These are phyloP conservation scores for Blastobotrys raffinosifermentans DNA, from an alignment of 1,139 yeast species.

Conservation along the genomic window DNA sequence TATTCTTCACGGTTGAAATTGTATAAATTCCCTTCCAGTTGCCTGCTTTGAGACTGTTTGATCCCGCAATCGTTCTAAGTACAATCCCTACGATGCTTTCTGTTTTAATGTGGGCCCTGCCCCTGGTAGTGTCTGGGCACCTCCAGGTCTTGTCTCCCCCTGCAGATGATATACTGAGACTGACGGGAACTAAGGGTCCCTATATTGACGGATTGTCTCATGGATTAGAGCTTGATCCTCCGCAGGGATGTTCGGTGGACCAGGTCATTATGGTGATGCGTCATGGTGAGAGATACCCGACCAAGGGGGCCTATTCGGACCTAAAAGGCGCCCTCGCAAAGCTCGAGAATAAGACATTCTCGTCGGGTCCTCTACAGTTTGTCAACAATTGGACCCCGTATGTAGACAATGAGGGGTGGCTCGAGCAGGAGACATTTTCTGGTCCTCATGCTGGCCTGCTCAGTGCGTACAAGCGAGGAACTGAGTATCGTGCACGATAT, in stretches of 20 bases:
- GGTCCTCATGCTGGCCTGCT: conserved; percentile 36
- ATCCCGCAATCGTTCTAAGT: too few species aligned
- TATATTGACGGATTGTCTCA: conserved; percentile 2
- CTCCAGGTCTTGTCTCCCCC: too few species aligned
- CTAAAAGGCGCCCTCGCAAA: conserved; percentile 19
- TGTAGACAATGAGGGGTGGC: conserved; percentile 25
- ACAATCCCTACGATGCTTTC: too few species aligned
- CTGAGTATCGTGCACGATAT: conserved; percentile 32
- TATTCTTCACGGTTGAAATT: too few species aligned
- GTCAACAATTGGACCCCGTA: conserved; percentile 35
- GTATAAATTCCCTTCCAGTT: too few species aligned
- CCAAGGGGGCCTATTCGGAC: too few species aligned
- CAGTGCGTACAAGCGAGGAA: conserved; percentile 29
- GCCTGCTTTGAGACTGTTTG: too few species aligned
- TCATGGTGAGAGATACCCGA: conserved; percentile 75
- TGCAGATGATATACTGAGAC: too few species aligned
- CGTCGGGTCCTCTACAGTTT: conserved; percentile 34
- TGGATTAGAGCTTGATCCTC: conserved; percentile 41
- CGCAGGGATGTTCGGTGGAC: conserved; percentile 49
- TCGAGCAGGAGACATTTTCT: conserved; percentile 26
- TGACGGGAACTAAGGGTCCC: too few species aligned
- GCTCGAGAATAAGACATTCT: conserved; percentile 22
- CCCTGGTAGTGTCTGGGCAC: too few species aligned
- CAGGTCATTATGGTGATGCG: conserved; percentile 61
- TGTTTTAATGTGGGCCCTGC: too few species aligned